Base-by-base conservation (phyloP, 371 early-diverging fungal species). In the Coemansia sp. region DNA sequence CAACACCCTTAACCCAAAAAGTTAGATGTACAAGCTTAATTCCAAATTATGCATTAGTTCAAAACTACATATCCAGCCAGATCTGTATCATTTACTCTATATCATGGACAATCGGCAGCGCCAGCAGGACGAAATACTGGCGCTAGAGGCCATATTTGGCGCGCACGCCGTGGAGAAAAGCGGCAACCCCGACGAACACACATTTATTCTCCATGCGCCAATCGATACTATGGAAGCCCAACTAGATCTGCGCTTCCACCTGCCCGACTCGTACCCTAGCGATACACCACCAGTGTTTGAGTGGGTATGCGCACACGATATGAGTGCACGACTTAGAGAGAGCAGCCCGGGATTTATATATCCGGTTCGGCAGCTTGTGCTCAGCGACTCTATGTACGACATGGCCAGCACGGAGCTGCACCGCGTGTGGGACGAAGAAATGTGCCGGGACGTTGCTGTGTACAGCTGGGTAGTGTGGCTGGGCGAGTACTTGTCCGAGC, bases 381-480 rank as follows among this genome's bases (percentile, higher is more conserved):
- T 77, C 24, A 73, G 57, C 52, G 28, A 41, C 13, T 57, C 39
- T 1, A 77, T 77, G 73, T 29, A 26, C 15, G 15, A 21, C 3
- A 66, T 48, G 5, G 65, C 72, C 11, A 58, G 61, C 17, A 21
- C 5, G 2, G 77, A 72, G 61, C 54, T 73, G 23, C 60, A 51
- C 36, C 58, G 72, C 9, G 69, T 87, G 49, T 94, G 81, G 81
- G 61, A 58, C 17, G 66, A 87, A 75, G 83, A 85, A 21, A 84
- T 85, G 1, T 52, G 78, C 19, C 84, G 84, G 1, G 85, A 91
- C 59, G 93, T 92, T 0, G 88, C 90, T 2, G 69, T 93, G 28
- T 93, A 87, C 77, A 82, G 86, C 46, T 94, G 93, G 94, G 80
- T 89, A 3, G 84, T 83, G 19, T 90, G 89, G 88, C 67, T 92